Evolutionary conservation across 768 basidiomycete species (phyloP).

Genomic region (Hirschioporus abietinus): DNA sequence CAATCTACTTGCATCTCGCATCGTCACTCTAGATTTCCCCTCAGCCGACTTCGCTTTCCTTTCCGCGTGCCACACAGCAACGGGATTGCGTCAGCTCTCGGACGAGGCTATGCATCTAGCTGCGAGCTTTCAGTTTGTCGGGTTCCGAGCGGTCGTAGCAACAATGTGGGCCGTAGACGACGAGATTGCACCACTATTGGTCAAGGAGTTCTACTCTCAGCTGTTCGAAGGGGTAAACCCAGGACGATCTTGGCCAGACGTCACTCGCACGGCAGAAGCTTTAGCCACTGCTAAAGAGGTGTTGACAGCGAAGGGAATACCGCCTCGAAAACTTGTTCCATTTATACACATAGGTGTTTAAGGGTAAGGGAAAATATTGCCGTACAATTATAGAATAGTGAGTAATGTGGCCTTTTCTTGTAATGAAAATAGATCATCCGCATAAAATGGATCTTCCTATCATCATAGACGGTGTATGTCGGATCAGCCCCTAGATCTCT

Average conservation of each 20-base stretch:
- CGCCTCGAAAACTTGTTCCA: neutral
- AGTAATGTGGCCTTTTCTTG: no score
- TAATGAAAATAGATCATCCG: no score
- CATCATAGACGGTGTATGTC: no score
- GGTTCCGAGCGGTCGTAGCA: constrained; percentile 9
- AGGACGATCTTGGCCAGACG: neutral
- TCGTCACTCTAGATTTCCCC: constrained; percentile 1
- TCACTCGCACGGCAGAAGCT: neutral
- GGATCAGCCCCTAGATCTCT: no score
- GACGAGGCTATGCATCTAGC: constrained; percentile 13
- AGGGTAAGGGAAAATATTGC: neutral
- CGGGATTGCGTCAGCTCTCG: constrained; percentile 4
- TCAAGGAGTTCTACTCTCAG: neutral
- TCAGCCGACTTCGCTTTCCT: constrained; percentile 16
- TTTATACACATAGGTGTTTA: constrained; percentile 2
- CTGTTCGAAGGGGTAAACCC: neutral
- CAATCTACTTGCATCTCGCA: constrained; percentile 8
- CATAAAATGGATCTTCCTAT: no score
- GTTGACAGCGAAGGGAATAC: neutral
- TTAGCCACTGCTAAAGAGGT: neutral
- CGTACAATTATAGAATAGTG: no score
- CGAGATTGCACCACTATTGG: neutral
- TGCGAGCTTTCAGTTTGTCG: constrained; percentile 7
- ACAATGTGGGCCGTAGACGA: constrained; percentile 9
- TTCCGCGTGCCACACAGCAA: constrained; percentile 15